Base-by-base conservation (phyloP, 441 rosid species). In the Populus trichocarpa region DNA sequence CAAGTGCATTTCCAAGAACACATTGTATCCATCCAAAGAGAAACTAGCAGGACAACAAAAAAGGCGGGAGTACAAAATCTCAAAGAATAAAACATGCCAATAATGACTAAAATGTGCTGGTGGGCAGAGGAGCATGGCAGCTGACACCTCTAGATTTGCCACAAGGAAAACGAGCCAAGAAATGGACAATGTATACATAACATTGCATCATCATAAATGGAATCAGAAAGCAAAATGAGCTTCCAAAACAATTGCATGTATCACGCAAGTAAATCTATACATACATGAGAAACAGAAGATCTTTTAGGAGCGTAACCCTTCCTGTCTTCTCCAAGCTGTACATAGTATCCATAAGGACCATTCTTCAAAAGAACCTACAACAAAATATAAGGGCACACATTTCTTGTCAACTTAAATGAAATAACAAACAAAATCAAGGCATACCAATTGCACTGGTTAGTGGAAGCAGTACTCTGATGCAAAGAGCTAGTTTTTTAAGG, bases 321-420 rank as follows among this genome's bases (percentile, higher is more conserved):
- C 79, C 87, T 93, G 83, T 94, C 95, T 77, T 96, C 98, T 57
- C 98, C 98, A 74, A 96, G 98, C 86, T 96, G 99, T 76, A 96
- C 88, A 79, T 96, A 94, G 85, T 70, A 74, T 84, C 99, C 99
- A 75, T 93, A 96, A 35, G 99, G 99, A 75, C 99, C 99, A 75
- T 82, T 92, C 91, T 93, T 96, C 78, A 96, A 84, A 76, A 94
- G 86, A 88, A 94, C 78, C 99, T 96, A 89, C 50, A 84, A 74
- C 25, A 73, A 74, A 80, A 67, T 67, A 70, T 63, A 57, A 33
- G 68, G 8, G 30, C 36, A 40, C 50, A 72, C 75, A 40, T 38
- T 14, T 22, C 11, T 33, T 23, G n/a, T 53, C 72, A 75, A 46
- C 67, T 75, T 57, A 32, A 16, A 68, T 11, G 46, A 66, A 13